phyloP scores from a whole-genome alignment of 139 green algal species.

The Eudorina sp. region DNA sequence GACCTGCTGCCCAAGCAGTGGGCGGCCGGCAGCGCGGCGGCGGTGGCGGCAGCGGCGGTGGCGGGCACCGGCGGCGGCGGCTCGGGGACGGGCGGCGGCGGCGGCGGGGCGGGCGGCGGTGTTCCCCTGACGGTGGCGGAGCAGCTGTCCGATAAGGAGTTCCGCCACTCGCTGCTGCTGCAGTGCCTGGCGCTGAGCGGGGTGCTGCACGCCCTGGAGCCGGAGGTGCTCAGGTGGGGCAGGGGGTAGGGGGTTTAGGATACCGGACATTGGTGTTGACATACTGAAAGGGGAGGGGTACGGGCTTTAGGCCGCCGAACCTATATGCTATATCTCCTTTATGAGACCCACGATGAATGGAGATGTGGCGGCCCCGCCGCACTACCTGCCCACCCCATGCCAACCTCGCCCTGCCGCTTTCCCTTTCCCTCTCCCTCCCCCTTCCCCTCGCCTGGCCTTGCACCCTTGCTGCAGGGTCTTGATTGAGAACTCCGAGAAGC shows the following conservation, averaged over 20 bases:
- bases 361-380: too few species aligned
- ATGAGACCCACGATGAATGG: too few species aligned
- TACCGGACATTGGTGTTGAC: too few species aligned
- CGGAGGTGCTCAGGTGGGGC: slow-evolving; percentile 50
- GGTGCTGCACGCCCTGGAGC: slow-evolving; percentile 43
- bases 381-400: too few species aligned
- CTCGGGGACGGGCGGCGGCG: background rate
- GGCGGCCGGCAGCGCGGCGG: background rate
- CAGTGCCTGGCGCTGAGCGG: slow-evolving; percentile 42
- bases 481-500: slow-evolving; percentile 65
- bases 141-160: slow-evolving; percentile 57
- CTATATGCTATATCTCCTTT: too few species aligned
- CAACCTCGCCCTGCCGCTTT: too few species aligned
- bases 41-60: background rate
- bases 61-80: background rate
- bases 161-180: slow-evolving; percentile 53
- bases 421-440: too few species aligned
- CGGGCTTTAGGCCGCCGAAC: too few species aligned
- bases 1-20: slow-evolving; percentile 66
- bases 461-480: background rate
- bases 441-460: background rate
- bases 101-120: background rate
- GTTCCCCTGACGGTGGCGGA: slow-evolving; percentile 26
- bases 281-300: too few species aligned
- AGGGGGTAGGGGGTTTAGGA: background rate